Evolutionary conservation across 176 grass and related monocot genomes (phyloP), one percentile per base, ranked within the genome.

Genomic region (Zizania latifolia): DNA sequence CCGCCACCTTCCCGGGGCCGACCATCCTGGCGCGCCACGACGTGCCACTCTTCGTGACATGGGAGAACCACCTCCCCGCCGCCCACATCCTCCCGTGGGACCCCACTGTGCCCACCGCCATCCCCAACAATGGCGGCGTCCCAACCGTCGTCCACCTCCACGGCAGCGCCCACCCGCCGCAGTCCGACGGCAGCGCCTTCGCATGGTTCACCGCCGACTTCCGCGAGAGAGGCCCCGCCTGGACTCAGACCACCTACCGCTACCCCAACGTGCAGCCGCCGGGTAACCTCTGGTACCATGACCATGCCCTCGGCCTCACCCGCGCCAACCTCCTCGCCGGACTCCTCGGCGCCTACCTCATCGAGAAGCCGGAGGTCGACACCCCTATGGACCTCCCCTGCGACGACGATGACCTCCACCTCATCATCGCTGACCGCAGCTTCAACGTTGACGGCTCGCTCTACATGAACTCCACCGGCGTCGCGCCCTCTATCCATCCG

Each of bases 381-480:
- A 70, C 74, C 5, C 68, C 86, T 4, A 35, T 60, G 58, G 28
- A 80, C 51, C 74, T 90, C 10, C 88, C 88, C 6, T 83, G 43
- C 30, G 88, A 80, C 31, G 41, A 34, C 2, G 29, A 24, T 35
- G 88, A 90, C 27, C 79, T 69, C 21, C 68, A 69, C 22, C 61
- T 90, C 70, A 36, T 90, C 27, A 33, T 90, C 53, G 71, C 75
- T 15, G 88, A 90, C 44, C 83, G 88, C 1, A 70, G 57, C 14
- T 90, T 90, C 75, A 55, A 40, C 72, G 15, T 37, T 19, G 58
- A 90, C 31, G 88, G 88, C 21, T 80, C 75, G 31, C 8, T 90
- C 51, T 90, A 76, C 46, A 86, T 90, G 68, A 90, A 90, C 83
- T 26, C 33, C 75, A 86, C 83, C 30, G 83, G 88, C 50, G 48